Percentiles rank a stretch among this genome's conserved stretches.
phyloP scores from a whole-genome alignment of 805 yeast species.

The Starmerella geochares region DNA sequence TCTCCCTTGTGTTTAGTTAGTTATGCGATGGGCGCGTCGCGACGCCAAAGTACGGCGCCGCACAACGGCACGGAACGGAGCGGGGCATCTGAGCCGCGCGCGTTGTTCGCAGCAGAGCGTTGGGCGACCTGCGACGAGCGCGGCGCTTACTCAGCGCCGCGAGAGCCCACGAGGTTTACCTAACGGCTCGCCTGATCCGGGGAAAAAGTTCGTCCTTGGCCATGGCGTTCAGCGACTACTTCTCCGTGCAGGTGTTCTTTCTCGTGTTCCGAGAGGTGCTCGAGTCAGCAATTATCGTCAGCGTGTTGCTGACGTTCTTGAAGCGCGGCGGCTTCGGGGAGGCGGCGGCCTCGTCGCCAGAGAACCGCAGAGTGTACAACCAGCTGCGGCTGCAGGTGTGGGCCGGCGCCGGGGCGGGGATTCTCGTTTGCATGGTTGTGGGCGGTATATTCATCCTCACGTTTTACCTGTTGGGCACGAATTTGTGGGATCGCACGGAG shows the following conservation, averaged over 20 bases:
- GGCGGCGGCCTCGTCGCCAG: constrained; percentile 14
- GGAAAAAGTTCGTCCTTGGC: neutral
- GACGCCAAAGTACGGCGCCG: no score
- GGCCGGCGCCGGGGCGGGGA: constrained; percentile 68
- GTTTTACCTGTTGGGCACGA: constrained; percentile 70
- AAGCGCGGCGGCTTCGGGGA: constrained; percentile 59
- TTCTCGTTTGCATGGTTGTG: constrained; percentile 55
- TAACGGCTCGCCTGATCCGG: neutral
- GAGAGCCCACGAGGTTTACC: neutral
- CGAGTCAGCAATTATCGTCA: constrained; percentile 78
- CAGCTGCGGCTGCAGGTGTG: constrained; percentile 60
- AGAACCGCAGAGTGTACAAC: constrained; percentile 31
- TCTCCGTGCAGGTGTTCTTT: constrained; percentile 70
- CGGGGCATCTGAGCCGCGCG: no score
- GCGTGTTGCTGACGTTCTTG: constrained; percentile 76
- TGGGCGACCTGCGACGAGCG: no score
- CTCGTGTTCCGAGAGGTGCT: constrained; percentile 81
- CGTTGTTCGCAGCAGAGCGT: neutral
- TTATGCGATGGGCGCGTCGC: no score
- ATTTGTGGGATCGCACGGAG: constrained; percentile 80
- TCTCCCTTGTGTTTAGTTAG: no score
- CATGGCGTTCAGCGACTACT: constrained; percentile 32
- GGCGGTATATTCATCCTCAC: constrained; percentile 62
- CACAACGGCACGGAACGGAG: no score
- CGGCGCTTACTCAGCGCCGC: neutral